Evolutionary conservation across 768 basidiomycete species (phyloP).

Genomic region (Boletus patriciae): DNA sequence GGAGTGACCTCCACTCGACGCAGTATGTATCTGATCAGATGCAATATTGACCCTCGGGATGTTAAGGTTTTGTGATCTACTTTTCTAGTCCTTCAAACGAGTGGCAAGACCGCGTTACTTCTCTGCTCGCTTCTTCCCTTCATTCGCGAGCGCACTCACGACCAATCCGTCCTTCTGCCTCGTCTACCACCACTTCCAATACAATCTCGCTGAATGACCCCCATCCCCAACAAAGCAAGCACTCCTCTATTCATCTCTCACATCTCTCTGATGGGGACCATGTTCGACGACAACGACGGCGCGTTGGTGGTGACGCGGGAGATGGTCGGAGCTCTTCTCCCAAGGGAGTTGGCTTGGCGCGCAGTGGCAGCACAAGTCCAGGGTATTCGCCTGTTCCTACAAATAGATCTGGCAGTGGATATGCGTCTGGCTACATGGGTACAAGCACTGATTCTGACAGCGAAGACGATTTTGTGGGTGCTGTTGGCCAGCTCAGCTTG

Average conservation of each 20-base stretch:
- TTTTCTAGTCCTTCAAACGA: constrained; percentile 67
- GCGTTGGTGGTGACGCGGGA: constrained; percentile 34
- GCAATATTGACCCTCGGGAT: neutral
- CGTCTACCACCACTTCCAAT: neutral
- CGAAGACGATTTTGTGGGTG: constrained; percentile 57
- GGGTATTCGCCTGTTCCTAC: constrained; percentile 17
- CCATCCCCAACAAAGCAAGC: constrained; percentile 9
- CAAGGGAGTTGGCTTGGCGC: neutral
- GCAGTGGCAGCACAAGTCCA: constrained; percentile 21
- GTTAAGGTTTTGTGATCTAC: constrained; percentile 6
- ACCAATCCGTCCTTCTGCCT: neutral
- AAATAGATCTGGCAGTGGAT: constrained; percentile 17
- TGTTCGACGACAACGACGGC: constrained; percentile 50
- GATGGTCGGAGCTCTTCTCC: constrained; percentile 9
- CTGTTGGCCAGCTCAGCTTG: constrained; percentile 81
- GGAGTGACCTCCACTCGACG: constrained; percentile 50
- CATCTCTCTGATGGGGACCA: constrained; percentile 28
- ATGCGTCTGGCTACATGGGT: constrained; percentile 28
- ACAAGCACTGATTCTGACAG: constrained; percentile 36
- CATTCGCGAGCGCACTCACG: constrained; percentile 8
- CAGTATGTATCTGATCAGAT: constrained; percentile 48
- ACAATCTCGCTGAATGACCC: constrained; percentile 15
- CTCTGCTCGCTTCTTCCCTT: constrained; percentile 24
- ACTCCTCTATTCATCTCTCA: constrained; percentile 12
- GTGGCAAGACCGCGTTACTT: constrained; percentile 72